A percentile compares a stretch with the other conserved stretches of the same genome.
phyloP scores from a whole-genome alignment of 2,329 filamentous ascomycete species.

The Aspergillus fijiensis region DNA sequence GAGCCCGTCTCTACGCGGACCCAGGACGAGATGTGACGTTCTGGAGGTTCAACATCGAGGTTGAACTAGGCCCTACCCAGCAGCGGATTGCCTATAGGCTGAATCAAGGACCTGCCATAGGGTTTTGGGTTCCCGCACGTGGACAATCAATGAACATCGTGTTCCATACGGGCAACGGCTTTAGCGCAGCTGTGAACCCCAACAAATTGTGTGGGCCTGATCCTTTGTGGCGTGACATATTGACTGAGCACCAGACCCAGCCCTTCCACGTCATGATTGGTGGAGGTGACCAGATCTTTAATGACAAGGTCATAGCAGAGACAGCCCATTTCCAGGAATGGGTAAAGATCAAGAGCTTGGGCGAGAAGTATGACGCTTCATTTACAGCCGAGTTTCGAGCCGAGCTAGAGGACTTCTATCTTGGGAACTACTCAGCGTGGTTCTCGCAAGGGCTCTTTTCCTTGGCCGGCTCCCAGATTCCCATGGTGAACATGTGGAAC shows the following conservation, averaged over 20 bases:
- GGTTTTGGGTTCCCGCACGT: conserved; percentile 89
- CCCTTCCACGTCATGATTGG: conserved; percentile 99
- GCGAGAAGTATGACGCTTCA: conserved; percentile 74
- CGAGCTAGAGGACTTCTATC: conserved; percentile 84
- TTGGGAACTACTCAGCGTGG: conserved; percentile 88
- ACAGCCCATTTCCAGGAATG: conserved; percentile 78
- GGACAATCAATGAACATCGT: conserved; percentile 95
- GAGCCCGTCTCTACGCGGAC: conserved; percentile 78
- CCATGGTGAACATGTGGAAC: conserved; percentile 98
- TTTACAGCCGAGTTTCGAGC: conserved; percentile 81
- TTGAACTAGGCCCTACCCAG: conserved; percentile 76
- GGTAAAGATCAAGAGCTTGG: conserved; percentile 75
- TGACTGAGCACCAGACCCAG: conserved; percentile 84
- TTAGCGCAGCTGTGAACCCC: conserved; percentile 75
- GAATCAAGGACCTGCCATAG: conserved; percentile 82
- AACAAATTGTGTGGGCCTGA: conserved; percentile 87
- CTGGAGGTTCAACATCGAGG: conserved; percentile 94
- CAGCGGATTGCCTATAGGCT: conserved; percentile 92
- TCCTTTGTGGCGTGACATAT: conserved; percentile 92
- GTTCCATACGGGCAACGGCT: conserved; percentile 98
- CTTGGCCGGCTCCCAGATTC: conserved; percentile 90
- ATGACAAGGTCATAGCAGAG: conserved; percentile 76
- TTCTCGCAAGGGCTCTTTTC: conserved; percentile 94
- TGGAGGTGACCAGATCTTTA: conserved; percentile 96
- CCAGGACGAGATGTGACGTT: conserved; percentile 85